Conservation (phyloP, 495 filamentous ascomycete species). For the Staphylotrichum longicolle region DNA sequence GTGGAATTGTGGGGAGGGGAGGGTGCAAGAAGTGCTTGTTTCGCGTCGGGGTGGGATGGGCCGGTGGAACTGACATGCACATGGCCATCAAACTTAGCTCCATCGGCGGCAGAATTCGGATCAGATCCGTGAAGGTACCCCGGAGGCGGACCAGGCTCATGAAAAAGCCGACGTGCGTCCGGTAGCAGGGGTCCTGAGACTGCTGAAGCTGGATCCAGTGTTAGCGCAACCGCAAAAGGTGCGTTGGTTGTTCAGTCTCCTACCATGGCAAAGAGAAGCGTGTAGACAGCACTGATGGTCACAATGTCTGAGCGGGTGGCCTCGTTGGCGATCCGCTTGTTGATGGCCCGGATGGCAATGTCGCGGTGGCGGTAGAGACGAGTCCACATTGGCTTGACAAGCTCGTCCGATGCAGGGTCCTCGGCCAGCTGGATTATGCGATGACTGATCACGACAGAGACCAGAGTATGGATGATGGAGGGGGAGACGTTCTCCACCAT, state of each 20-base stretch:
- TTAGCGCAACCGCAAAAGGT: neutral
- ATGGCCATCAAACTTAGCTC: conserved; percentile 28
- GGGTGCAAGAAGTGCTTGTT: neutral
- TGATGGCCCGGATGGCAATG: conserved; percentile 26
- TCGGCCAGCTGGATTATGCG: conserved; percentile 16
- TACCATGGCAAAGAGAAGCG: conserved; percentile 29
- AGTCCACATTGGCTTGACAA: conserved; percentile 15
- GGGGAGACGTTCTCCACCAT: neutral
- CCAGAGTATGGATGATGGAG: conserved; percentile 21
- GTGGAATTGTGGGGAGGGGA: neutral
- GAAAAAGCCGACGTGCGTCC: conserved; percentile 36
- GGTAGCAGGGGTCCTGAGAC: conserved; percentile 34
- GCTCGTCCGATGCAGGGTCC: neutral
- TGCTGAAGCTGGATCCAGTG: conserved; percentile 31
- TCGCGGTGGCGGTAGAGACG: conserved; percentile 28
- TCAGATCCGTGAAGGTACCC: conserved; percentile 24
- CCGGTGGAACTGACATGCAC: conserved; percentile 26
- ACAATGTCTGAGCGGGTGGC: conserved; percentile 15
- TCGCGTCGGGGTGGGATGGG: neutral
- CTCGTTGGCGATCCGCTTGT: conserved; percentile 25
- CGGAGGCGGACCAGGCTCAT: conserved; percentile 29
- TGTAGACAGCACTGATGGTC: conserved; percentile 26
- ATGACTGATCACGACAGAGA: conserved; percentile 23
- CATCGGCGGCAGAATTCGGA: conserved; percentile 14
- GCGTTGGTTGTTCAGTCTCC: neutral